Base-by-base conservation (phyloP, 495 filamentous ascomycete genomes). In the Aspergillus taichungensis region DNA sequence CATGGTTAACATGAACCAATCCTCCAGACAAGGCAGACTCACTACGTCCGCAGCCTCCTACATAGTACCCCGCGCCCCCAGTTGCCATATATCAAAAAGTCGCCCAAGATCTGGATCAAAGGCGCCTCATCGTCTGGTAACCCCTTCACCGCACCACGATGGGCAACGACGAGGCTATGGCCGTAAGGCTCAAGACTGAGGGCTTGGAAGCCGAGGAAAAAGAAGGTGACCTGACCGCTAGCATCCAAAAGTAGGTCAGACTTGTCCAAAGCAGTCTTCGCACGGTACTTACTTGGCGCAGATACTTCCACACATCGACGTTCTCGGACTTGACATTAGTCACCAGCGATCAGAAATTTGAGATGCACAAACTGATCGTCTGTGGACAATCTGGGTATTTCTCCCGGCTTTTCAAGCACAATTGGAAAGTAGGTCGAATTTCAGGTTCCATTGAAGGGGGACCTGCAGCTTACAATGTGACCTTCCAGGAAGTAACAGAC, bases 361-460 rank as follows among this genome's bases (percentile, higher is more conserved):
- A 62, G 9, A 63, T 67, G 9, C 69, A 74, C 49, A 52, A 57
- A 10, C 41, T 56, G 7, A 48, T 72, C 10, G 43, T 70, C 35
- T 70, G 67, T 42, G 38, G 56, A 18, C 63, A 64, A 40, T 74
- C 66, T 1, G 51, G 57, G 13, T 66, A 61, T 43, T 69, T 73
- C 43, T 54, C 53, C 27, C 52, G 52, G 31, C 37, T 63, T 30
- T 64, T 57, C 34, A 49, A 51, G 47, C 49, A 56, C 8, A 32
- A 56, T 1, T 72, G 66, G 60, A 46, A 46, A 49, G 68, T 68
- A 54, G 14, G 53, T 24, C 18, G 18, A 24, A 24, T 30, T 63
- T 57, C 34, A 48, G 50, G 46, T 49, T 56, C 8, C 27, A 56
- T 1, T 71, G 60, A 46, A 46, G 48, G 68, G 67, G 53, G 14